Conservation (phyloP, 805 yeast genomes). For the Kluyveromyces lactis region DNA sequence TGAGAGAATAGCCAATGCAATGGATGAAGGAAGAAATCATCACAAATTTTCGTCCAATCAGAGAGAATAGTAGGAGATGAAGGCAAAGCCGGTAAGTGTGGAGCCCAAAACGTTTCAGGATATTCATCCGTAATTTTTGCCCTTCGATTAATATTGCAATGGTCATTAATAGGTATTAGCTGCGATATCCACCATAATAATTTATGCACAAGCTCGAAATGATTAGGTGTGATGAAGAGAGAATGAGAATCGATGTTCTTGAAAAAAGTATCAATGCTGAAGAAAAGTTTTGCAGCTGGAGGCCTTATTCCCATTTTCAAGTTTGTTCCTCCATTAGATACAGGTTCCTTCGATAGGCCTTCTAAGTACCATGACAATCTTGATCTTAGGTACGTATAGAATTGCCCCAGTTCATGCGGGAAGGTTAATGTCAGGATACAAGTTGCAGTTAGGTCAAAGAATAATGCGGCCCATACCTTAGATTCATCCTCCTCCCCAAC, state of each 20-base stretch:
- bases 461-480: conserved; percentile 16
- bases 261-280: conserved; percentile 24
- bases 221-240: conserved; percentile 18
- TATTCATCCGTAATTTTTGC: conserved; percentile 1
- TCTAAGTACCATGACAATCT: conserved; percentile 25
- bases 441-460: conserved; percentile 19
- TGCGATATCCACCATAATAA: conserved; percentile 4
- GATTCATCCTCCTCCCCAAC: conserved; percentile 10
- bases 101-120: conserved; percentile 2
- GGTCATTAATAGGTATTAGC: conserved; percentile 2
- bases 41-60: conserved; percentile 2
- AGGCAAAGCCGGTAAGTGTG: not conserved
- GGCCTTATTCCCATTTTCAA: conserved; percentile 23
- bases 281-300: conserved; percentile 24
- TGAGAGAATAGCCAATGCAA: conserved; percentile 6
- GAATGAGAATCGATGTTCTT: conserved; percentile 14
- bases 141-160: conserved; percentile 3
- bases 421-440: conserved; percentile 16
- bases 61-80: not conserved
- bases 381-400: conserved; percentile 26
- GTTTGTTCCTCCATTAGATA: conserved; percentile 16
- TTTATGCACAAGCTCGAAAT: conserved; percentile 13
- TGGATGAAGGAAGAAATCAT: conserved; percentile 4
- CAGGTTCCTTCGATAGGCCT: conserved; percentile 9
- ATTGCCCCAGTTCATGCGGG: conserved; percentile 18